Conservation (phyloP, 108 stramenopile genomes). For the Cyclotella distinguenda region DNA sequence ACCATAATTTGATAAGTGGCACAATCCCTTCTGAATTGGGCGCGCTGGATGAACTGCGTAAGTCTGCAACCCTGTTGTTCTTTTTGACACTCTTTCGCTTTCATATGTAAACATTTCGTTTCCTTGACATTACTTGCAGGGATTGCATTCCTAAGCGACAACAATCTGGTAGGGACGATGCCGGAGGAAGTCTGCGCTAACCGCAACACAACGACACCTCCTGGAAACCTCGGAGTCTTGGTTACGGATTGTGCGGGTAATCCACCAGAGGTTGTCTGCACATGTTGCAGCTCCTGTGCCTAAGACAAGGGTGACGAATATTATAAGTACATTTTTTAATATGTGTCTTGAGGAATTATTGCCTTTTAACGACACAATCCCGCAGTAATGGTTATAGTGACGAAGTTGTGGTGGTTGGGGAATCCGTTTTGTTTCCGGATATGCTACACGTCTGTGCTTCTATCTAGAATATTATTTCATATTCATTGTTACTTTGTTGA, state of each 20-base stretch:
- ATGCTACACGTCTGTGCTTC: no score
- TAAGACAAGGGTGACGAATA: not conserved
- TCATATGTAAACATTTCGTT: not conserved
- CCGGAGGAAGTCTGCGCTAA: constrained; percentile 29
- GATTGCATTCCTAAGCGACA: constrained; percentile 33
- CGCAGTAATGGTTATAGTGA: no score
- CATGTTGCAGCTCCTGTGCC: constrained; percentile 30
- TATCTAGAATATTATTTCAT: no score
- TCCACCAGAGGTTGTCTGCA: constrained; percentile 23
- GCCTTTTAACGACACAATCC: no score
- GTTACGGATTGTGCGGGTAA: constrained; percentile 30
- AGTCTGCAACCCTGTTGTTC: not conserved
- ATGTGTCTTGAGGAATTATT: no score
- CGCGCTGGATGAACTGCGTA: constrained; percentile 20
- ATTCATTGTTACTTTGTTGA: no score
- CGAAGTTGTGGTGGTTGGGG: no score
- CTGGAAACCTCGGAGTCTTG: constrained; percentile 31
- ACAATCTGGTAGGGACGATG: constrained; percentile 18
- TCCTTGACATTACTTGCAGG: constrained; percentile 2
- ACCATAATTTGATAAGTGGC: constrained; percentile 59
- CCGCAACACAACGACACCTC: constrained; percentile 24
- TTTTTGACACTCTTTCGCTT: not conserved
- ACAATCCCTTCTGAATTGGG: constrained; percentile 53
- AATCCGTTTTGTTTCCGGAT: no score
- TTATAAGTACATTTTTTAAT: no score